Evolutionary conservation across 495 filamentous ascomycete genomes (phyloP).

Genomic region (Aspergillus avenaceus): DNA sequence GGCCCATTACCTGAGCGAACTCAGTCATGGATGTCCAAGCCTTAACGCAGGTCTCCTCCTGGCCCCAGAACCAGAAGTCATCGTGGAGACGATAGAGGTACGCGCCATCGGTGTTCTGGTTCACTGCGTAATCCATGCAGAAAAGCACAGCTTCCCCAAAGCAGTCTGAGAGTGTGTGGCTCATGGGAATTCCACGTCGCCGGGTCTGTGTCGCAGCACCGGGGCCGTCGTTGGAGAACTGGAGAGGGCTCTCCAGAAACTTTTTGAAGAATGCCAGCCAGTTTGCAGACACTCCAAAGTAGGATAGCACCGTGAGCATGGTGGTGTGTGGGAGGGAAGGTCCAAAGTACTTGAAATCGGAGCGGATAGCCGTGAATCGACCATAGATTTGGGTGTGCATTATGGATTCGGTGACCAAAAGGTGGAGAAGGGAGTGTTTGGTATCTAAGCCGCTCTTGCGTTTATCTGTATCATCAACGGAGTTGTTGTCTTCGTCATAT

Average conservation of each 20-base stretch:
- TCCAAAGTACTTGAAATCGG: constrained; percentile 59
- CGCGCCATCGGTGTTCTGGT: constrained; percentile 48
- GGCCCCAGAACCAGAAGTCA: constrained; percentile 68
- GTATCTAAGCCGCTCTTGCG: constrained; percentile 44
- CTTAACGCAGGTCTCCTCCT: constrained; percentile 47
- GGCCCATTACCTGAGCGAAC: constrained; percentile 52
- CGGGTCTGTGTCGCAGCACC: constrained; percentile 38
- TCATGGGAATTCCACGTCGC: constrained; percentile 54
- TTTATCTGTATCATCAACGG: constrained; percentile 17
- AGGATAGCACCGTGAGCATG: constrained; percentile 49
- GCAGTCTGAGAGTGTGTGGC: constrained; percentile 54
- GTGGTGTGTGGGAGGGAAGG: constrained; percentile 59
- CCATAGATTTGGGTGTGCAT: constrained; percentile 53
- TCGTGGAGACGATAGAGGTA: constrained; percentile 61
- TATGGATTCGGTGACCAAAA: constrained; percentile 60
- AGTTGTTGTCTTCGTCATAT: constrained; percentile 32
- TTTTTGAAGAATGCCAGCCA: constrained; percentile 60
- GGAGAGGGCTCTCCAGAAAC: constrained; percentile 58
- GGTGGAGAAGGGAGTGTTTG: constrained; percentile 58
- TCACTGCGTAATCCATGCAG: constrained; percentile 63
- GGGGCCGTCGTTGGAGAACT: constrained; percentile 51
- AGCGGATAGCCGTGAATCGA: constrained; percentile 56
- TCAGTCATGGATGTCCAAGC: constrained; percentile 56
- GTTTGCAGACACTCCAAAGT: constrained; percentile 55
- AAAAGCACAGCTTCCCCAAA: constrained; percentile 61